Conservation (phyloP, 106 monocot species). For the Dendrobium huoshanense region DNA sequence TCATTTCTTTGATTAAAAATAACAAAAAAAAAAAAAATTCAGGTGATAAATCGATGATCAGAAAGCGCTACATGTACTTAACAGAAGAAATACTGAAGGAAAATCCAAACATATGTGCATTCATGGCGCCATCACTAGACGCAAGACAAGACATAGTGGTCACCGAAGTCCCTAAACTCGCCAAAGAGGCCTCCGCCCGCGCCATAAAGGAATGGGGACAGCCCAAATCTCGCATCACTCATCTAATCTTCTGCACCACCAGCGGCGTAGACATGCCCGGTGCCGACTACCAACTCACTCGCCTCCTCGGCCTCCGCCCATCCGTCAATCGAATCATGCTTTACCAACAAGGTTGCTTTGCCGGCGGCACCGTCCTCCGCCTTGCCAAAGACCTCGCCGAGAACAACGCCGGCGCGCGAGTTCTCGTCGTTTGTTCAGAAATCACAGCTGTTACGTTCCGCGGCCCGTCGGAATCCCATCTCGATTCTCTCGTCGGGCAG, state of each 20-base stretch:
- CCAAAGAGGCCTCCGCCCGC: slow-evolving; percentile 5
- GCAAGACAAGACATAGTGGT: slow-evolving; percentile 17
- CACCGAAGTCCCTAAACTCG: slow-evolving; percentile 13
- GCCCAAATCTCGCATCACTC: slow-evolving; percentile 16
- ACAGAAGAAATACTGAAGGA: slow-evolving; percentile 12
- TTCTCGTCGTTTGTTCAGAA: slow-evolving; percentile 20
- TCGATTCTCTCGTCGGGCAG: slow-evolving; percentile 16
- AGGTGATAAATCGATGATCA: slow-evolving; percentile 20
- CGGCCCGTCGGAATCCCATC: slow-evolving; percentile 15
- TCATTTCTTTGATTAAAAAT: no score
- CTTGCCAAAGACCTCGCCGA: slow-evolving; percentile 18
- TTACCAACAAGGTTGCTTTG: slow-evolving; percentile 22
- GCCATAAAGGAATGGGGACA: slow-evolving; percentile 18
- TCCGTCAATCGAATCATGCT: slow-evolving; percentile 16
- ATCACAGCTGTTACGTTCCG: slow-evolving; percentile 20
- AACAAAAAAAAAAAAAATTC: not conserved
- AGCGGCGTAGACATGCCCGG: slow-evolving; percentile 25
- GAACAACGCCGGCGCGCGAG: slow-evolving; percentile 20
- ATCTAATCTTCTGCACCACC: slow-evolving; percentile 20
- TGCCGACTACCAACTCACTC: slow-evolving; percentile 17
- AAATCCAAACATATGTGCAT: slow-evolving; percentile 12
- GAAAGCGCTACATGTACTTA: slow-evolving; percentile 14
- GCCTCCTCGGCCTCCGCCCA: slow-evolving; percentile 15
- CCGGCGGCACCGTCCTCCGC: slow-evolving; percentile 19
- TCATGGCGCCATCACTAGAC: slow-evolving; percentile 16